phyloP scores from a whole-genome alignment of 805 yeast species.

The Tetrapisispora pingtungensis region DNA sequence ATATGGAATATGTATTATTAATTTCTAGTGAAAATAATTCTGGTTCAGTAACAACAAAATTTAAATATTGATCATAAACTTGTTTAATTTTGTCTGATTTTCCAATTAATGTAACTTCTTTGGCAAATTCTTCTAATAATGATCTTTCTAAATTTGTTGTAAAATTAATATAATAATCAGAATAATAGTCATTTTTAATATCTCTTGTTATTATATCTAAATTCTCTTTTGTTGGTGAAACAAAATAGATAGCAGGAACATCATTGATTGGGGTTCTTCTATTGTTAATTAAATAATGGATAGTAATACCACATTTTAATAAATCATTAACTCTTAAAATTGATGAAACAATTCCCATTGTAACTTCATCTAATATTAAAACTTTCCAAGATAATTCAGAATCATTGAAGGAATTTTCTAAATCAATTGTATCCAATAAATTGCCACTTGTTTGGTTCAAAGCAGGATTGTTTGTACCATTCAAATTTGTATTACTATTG shows the following conservation, averaged over 20 bases:
- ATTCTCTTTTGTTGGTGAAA: slow-evolving; percentile 77
- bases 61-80: slow-evolving; percentile 88
- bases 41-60: slow-evolving; percentile 88
- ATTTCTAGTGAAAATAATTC: slow-evolving; percentile 74
- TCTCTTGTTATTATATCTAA: slow-evolving; percentile 62
- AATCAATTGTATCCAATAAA: slow-evolving; percentile 34
- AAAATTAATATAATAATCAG: slow-evolving; percentile 74
- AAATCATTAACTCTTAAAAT: slow-evolving; percentile 89
- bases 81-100: slow-evolving; percentile 68
- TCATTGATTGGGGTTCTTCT: slow-evolving; percentile 81
- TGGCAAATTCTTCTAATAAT: slow-evolving; percentile 80
- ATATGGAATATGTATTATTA: slow-evolving; percentile 50
- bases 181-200: slow-evolving; percentile 63
- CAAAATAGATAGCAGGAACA: slow-evolving; percentile 88
- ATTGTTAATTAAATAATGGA: slow-evolving; percentile 65
- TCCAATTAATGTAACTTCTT: slow-evolving; percentile 62
- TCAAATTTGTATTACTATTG: not conserved
- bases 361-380: slow-evolving; percentile 65
- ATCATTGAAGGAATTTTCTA: slow-evolving; percentile 43
- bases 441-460: not conserved
- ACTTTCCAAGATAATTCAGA: slow-evolving; percentile 87
- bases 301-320: slow-evolving; percentile 82
- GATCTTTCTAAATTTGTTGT: slow-evolving; percentile 70
- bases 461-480: not conserved
- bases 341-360: slow-evolving; percentile 80